Percentiles rank a stretch among this genome's conserved stretches.
phyloP scores from a whole-genome alignment of 495 filamentous ascomycete species.

The Aspergillus coremiiformis region DNA sequence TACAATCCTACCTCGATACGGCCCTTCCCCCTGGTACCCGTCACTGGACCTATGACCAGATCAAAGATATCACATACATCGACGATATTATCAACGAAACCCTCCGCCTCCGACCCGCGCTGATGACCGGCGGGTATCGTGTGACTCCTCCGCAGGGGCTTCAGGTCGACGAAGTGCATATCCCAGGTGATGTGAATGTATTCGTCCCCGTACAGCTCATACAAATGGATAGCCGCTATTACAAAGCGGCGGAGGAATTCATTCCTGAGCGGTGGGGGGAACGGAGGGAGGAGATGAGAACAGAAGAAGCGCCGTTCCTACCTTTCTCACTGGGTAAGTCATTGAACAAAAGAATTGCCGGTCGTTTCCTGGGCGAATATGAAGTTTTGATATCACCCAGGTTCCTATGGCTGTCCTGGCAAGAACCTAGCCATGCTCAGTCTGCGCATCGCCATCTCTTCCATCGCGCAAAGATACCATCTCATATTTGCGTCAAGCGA shows the following conservation, averaged over 20 bases:
- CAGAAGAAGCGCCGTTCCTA: slow-evolving; percentile 37
- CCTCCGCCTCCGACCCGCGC: slow-evolving; percentile 39
- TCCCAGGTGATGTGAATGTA: slow-evolving; percentile 37
- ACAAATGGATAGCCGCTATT: slow-evolving; percentile 27
- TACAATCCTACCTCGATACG: not conserved
- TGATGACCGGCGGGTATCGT: slow-evolving; percentile 31
- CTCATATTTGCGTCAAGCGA: slow-evolving; percentile 18
- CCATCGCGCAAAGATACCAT: slow-evolving; percentile 13
- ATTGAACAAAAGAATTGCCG: not conserved
- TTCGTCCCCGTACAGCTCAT: slow-evolving; percentile 30
- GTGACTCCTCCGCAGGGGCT: slow-evolving; percentile 39
- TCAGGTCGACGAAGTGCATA: slow-evolving; percentile 33
- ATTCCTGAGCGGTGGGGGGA: slow-evolving; percentile 51
- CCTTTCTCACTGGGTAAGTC: slow-evolving; percentile 41
- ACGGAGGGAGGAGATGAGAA: slow-evolving; percentile 33
- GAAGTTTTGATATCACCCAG: not conserved
- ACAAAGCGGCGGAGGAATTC: slow-evolving; percentile 32
- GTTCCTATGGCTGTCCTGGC: slow-evolving; percentile 22
- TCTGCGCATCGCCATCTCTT: slow-evolving; percentile 14
- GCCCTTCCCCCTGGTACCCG: too few relatives aligned
- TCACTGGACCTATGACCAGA: slow-evolving; percentile 14
- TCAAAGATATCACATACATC: slow-evolving; percentile 26
- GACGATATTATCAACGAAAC: slow-evolving; percentile 47
- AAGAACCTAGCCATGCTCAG: slow-evolving; percentile 20
- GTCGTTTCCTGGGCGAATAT: not conserved